These are phyloP conservation scores for Penicillium paneum DNA, from an alignment of 2,329 filamentous ascomycete genomes.

Conservation along the genomic window DNA sequence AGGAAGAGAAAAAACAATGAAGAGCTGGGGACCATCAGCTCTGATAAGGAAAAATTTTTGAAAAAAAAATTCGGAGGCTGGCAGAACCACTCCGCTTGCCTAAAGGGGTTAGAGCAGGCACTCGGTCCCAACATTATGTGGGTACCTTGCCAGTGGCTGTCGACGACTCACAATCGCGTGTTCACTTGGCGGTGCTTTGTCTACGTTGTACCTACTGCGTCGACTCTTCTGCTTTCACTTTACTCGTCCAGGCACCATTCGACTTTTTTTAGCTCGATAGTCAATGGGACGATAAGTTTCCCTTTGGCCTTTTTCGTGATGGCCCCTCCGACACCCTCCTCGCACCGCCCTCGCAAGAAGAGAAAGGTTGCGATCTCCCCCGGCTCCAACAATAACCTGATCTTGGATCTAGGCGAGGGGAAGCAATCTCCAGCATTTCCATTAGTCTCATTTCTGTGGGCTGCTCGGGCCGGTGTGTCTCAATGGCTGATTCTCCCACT, in stretches of 20 bases:
- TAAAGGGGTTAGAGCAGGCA: constrained; percentile 11
- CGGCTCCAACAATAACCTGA: constrained; percentile 43
- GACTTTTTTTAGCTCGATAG: neutral
- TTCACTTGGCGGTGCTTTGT: constrained; percentile 11
- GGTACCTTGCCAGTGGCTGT: constrained; percentile 17
- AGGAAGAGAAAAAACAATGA: constrained; percentile 23
- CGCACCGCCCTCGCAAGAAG: constrained; percentile 47
- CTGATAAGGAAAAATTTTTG: constrained; percentile 28
- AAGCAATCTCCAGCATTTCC: constrained; percentile 71
- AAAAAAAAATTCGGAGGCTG: constrained; percentile 31
- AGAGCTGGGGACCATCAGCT: constrained; percentile 22
- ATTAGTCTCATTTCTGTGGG: constrained; percentile 91
- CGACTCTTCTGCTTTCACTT: neutral
- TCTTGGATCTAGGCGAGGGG: constrained; percentile 45
- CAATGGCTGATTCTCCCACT: constrained; percentile 91
- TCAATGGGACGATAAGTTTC: constrained; percentile 26
- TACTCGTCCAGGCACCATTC: neutral
- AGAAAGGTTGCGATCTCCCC: constrained; percentile 36
- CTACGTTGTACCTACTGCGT: neutral
- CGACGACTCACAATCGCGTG: constrained; percentile 8
- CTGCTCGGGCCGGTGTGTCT: constrained; percentile 73
- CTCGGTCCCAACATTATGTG: constrained; percentile 17
- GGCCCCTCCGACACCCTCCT: constrained; percentile 31
- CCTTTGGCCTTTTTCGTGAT: constrained; percentile 20
- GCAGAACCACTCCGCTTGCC: constrained; percentile 34